Evolutionary conservation across 108 stramenopile species (phyloP).

Genomic region (Fragilariopsis cylindrus): DNA sequence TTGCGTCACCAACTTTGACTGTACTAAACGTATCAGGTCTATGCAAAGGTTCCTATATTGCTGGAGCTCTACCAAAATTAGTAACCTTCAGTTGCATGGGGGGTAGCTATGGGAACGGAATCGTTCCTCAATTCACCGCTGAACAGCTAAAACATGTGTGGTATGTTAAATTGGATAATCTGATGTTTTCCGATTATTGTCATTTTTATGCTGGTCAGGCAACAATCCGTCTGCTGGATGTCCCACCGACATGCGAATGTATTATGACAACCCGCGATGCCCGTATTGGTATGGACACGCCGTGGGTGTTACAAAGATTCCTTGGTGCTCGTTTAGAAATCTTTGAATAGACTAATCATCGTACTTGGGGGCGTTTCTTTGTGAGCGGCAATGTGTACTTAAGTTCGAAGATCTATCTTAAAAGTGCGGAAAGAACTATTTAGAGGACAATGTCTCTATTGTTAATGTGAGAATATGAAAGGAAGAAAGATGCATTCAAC

Average conservation of each 20-base stretch:
- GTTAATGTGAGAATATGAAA: no score
- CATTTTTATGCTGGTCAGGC: not conserved
- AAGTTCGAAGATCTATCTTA: no score
- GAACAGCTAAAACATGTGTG: not conserved
- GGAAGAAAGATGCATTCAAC: no score
- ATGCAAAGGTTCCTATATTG: not conserved
- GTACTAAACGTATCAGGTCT: not conserved
- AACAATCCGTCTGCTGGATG: not conserved
- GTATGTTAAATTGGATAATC: not conserved
- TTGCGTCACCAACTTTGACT: not conserved
- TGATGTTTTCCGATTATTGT: not conserved
- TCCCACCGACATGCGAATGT: not conserved
- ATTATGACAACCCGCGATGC: not conserved
- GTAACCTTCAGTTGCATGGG: not conserved
- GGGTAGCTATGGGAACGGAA: not conserved
- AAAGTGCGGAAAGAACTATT: no score
- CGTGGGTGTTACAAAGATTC: no score
- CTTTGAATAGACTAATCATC: no score
- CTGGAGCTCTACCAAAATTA: not conserved
- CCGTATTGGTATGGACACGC: no score
- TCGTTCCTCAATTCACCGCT: no score
- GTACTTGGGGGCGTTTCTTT: no score
- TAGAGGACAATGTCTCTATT: no score
- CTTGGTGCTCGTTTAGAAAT: no score
- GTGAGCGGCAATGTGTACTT: no score